Evolutionary conservation across 306 rosid species (phyloP).

Genomic region (Luffa acutangula): DNA sequence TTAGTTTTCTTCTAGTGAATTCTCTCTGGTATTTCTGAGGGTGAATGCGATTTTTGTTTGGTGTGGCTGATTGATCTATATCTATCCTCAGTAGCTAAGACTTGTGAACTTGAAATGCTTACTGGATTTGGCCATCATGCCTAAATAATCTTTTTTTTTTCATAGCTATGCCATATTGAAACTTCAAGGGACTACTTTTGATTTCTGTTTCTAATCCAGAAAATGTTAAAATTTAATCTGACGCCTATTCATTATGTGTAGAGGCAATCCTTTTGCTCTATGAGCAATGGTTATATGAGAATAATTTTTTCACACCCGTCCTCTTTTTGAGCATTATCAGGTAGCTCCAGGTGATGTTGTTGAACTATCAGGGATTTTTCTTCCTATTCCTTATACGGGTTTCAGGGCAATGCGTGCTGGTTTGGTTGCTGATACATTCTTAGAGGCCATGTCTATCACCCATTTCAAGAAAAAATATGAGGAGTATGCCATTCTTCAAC

Average conservation of each 20-base stretch:
- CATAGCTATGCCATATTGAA: background rate
- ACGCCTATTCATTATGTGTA: background rate
- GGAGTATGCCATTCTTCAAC: slow-evolving; percentile 51
- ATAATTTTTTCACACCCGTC: background rate
- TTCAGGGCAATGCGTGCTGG: slow-evolving; percentile 98
- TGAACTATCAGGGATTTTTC: slow-evolving; percentile 92
- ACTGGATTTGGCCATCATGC: background rate
- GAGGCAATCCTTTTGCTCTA: background rate
- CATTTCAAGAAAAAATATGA: slow-evolving; percentile 96
- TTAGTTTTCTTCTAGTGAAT: slow-evolving; percentile 21
- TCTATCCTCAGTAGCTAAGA: background rate
- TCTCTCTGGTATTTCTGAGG: slow-evolving; percentile 4
- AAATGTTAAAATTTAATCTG: background rate
- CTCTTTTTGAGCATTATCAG: slow-evolving; percentile 24
- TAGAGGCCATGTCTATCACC: slow-evolving; percentile 91
- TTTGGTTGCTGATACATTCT: slow-evolving; percentile 88
- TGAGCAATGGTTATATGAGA: background rate
- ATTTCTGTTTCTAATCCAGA: background rate
- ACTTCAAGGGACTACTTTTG: background rate
- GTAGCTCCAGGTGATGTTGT: slow-evolving; percentile 96
- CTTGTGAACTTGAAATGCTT: background rate
- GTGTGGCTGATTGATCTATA: background rate
- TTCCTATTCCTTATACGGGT: slow-evolving; percentile 88
- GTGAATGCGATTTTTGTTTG: background rate
- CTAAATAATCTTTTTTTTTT: background rate